Evolutionary conservation across 805 yeast genomes (phyloP).

Genomic region (Ogataea methanolica): DNA sequence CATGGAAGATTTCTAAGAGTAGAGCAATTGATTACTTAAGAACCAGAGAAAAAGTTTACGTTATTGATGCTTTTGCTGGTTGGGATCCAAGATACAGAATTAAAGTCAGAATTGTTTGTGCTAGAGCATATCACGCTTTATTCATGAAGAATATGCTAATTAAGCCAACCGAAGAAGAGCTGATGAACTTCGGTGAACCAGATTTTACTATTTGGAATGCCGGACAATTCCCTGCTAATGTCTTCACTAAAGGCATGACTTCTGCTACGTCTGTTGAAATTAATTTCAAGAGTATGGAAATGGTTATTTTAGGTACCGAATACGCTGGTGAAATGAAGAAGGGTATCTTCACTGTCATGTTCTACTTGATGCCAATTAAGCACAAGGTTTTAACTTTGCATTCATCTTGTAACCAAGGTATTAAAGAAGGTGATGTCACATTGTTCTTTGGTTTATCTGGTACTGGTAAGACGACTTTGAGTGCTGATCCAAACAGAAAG

Average conservation of each 20-base stretch:
- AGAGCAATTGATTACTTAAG: constrained; percentile 96
- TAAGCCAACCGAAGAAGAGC: constrained; percentile 88
- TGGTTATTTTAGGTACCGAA: constrained; percentile 98
- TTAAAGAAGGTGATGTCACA: constrained; percentile 76
- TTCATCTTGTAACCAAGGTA: constrained; percentile 93
- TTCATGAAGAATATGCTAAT: constrained; percentile 98
- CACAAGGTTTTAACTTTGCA: constrained; percentile 89
- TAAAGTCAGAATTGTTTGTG: constrained; percentile 93
- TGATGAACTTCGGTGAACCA: constrained; percentile 89
- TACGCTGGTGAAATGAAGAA: constrained; percentile 99
- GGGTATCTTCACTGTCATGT: constrained; percentile 98
- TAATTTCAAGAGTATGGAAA: constrained; percentile 96
- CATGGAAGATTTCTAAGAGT: constrained; percentile 93
- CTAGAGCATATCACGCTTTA: constrained; percentile 96
- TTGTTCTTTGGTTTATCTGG: constrained; percentile 96
- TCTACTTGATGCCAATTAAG: constrained; percentile 94
- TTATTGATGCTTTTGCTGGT: constrained; percentile 96
- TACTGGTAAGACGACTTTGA: constrained; percentile 95
- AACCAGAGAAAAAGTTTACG: constrained; percentile 90
- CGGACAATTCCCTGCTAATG: constrained; percentile 98
- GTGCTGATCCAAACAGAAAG: constrained; percentile 92
- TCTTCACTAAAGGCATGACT: constrained; percentile 95
- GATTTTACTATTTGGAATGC: constrained; percentile 98
- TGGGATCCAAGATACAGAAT: constrained; percentile 98
- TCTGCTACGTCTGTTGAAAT: constrained; percentile 93